Evolutionary conservation across 768 basidiomycete genomes (phyloP).

Genomic region (Zangia roseola): DNA sequence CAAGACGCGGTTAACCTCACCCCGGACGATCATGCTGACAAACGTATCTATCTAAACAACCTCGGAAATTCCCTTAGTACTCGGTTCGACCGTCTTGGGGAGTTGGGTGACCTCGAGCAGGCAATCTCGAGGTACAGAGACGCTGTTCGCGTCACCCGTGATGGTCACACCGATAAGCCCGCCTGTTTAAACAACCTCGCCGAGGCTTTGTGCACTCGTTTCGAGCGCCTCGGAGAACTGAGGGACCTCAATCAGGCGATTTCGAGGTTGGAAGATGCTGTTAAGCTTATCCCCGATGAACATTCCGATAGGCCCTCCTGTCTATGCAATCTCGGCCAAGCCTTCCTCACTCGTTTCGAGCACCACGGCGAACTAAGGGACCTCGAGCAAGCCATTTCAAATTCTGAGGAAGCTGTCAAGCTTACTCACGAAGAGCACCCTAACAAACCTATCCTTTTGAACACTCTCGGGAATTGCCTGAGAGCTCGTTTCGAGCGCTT

Average conservation of each 20-base stretch:
- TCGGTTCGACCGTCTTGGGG: background rate
- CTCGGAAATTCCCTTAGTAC: background rate
- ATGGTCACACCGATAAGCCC: background rate
- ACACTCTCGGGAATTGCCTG: background rate
- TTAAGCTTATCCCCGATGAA: background rate
- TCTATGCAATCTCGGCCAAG: background rate
- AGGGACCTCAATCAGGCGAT: constrained; percentile 4
- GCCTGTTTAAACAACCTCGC: background rate
- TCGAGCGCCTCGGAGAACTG: background rate
- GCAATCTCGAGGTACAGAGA: background rate
- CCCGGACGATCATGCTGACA: background rate
- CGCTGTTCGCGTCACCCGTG: background rate
- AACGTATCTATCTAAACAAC: background rate
- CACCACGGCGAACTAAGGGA: background rate
- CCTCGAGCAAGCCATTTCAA: background rate
- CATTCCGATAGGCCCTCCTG: background rate
- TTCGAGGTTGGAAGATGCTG: background rate
- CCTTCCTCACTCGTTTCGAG: background rate
- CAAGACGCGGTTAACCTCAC: background rate
- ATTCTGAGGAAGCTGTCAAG: background rate
- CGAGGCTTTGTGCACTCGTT: background rate
- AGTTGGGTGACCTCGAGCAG: constrained; percentile 3
- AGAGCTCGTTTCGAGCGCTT: background rate
- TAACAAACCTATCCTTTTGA: background rate
- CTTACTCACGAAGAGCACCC: constrained; percentile 1